A percentile compares a stretch with the other conserved stretches of the same genome.
Conservation (phyloP, 257 asterid genomes). For the Solanum pimpinellifolium region DNA sequence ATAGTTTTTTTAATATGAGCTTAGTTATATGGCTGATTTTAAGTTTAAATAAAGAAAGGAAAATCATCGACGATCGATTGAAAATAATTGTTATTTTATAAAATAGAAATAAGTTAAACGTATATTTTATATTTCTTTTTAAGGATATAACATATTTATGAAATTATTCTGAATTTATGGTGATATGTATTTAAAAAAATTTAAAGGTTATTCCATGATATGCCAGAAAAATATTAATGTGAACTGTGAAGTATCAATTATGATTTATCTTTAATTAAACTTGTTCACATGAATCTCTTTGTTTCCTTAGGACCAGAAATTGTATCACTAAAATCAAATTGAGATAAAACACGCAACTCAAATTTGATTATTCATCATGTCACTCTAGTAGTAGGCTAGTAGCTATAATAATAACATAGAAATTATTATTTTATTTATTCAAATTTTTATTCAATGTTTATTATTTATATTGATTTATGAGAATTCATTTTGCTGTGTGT, state of each 20-base stretch:
- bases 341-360: not conserved
- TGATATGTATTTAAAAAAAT: not conserved
- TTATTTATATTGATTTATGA: no score
- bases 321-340: not conserved
- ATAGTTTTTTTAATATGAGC: not conserved
- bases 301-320: not conserved
- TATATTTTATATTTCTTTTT: no score
- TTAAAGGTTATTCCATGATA: not conserved
- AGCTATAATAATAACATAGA: not conserved
- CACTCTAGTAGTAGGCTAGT: no score
- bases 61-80: fast-evolving
- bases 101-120: not conserved
- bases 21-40: not conserved
- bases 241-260: not conserved
- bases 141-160: fast-evolving
- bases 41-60: fast-evolving
- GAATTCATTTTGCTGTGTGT: no score
- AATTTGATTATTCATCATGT: not conserved
- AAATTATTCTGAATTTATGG: not conserved
- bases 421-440: not conserved
- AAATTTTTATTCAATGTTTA: no score
- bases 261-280: not conserved
- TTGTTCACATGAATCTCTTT: not conserved
- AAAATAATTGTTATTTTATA: fast-evolving
- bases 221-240: not conserved